Base-by-base conservation (phyloP, 2,329 filamentous ascomycete species). In the Fonsecaea nubica region DNA sequence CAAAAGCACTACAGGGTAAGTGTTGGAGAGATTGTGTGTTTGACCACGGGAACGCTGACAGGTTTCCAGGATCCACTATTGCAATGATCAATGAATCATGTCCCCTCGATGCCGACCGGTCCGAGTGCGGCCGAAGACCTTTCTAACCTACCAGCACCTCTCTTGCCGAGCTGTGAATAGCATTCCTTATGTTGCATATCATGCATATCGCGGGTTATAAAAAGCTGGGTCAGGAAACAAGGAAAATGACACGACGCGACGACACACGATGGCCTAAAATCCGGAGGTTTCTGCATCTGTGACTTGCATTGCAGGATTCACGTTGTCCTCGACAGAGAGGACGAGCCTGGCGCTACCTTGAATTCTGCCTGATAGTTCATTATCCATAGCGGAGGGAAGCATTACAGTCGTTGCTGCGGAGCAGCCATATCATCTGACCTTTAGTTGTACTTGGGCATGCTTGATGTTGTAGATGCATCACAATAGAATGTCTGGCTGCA, bases 1-100 rank as follows among this genome's bases (percentile, higher is more conserved):
- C 92, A 96, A 77, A 90, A 90, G 80, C 88, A 91, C 77, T 91
- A 85, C 83, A 83, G 89, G 75, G 85, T 85, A 80, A 79, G 83
- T 80, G 59, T 66, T 4, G 32, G 6, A 40, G 25, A 32, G 54
- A 15, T n/a, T 58, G 38, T 58, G 52, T 33, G 15, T n/a, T 25
- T 42, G 15, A 10, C 38, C 25, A n/a, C 5, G n/a, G 13, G 15
- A 9, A 60, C 60, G 58, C 67, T 68, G 42, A 69, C 65, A 18
- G 18, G 33, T n/a, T 62, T 38, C 7, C 32, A 72, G 70, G 70
- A 72, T 62, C 70, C 70, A 9, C 55, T 72, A 18, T 61, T 73
- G 13, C 71, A 73, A 64, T 73, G 65, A 69, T 68, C 12, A 15
- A 50, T 21, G 40, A 58, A 54, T 35, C 36, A 12, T 25, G 13